phyloP scores from a whole-genome alignment of 1,139 yeast genomes.

The Schizosaccharomyces versatilis region DNA sequence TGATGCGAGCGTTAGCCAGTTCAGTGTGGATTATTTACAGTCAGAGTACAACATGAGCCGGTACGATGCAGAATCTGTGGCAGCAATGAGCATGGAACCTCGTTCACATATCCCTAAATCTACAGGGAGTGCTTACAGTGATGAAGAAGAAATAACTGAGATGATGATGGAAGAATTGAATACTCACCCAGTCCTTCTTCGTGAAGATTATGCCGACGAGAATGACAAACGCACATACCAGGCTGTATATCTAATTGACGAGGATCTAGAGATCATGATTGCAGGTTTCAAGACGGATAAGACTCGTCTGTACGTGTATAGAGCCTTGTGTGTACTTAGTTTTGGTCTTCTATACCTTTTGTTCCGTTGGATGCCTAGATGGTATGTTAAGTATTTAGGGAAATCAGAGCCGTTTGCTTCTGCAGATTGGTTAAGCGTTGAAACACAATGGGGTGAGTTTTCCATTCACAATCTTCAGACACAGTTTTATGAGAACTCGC shows the following conservation, averaged over 20 bases:
- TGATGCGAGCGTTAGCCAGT: slow-evolving; percentile 8
- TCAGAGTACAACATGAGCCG: slow-evolving; percentile 6
- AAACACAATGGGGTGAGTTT: slow-evolving; percentile 80
- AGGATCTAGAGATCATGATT: slow-evolving; percentile 77
- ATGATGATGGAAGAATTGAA: slow-evolving; percentile 1
- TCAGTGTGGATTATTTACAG: slow-evolving; percentile 7
- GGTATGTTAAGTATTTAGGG: slow-evolving; percentile 49
- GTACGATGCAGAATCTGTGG: slow-evolving; percentile 1
- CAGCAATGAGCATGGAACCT: neutral
- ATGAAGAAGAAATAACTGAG: slow-evolving; percentile 8
- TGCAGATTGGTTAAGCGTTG: slow-evolving; percentile 85
- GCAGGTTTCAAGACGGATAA: slow-evolving; percentile 58
- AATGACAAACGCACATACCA: slow-evolving; percentile 22
- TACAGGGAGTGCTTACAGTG: slow-evolving; percentile 2
- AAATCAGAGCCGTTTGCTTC: slow-evolving; percentile 43
- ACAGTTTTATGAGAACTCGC: slow-evolving; percentile 41
- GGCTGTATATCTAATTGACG: slow-evolving; percentile 81
- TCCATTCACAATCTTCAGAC: slow-evolving; percentile 34
- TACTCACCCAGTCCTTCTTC: neutral
- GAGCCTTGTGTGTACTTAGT: slow-evolving; percentile 33
- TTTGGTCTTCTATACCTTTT: slow-evolving; percentile 52
- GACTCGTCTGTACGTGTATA: slow-evolving; percentile 29
- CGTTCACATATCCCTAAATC: neutral
- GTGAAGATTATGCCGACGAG: slow-evolving; percentile 7
- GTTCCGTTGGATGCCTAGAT: slow-evolving; percentile 68